Base-by-base conservation (phyloP, 73 alveolate species). In the Halteria grandinella region DNA sequence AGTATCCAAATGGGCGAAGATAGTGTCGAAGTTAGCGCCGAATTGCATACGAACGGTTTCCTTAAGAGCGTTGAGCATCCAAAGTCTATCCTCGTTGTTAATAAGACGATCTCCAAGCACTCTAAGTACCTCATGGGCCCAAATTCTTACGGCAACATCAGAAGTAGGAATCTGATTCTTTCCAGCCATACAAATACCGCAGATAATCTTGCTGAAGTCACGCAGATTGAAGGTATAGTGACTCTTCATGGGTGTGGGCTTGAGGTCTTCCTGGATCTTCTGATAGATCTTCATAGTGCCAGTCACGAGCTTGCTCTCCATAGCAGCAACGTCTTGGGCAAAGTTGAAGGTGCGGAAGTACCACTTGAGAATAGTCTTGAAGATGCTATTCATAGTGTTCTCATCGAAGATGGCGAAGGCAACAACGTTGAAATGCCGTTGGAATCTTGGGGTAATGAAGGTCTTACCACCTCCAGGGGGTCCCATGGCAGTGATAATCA, bases 401-500 rank as follows among this genome's bases (percentile, higher is more conserved):
- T 97, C 99, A 33, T 95, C 99, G 86, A 97, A 88, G 60, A 93
- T 94, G 20, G 98, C 93, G 72, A 94, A 94, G 43, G 99, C 92
- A 6, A 95, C 90, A 58, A 95, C 79, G 79, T 89, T 87, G 78
- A 98, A 89, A 77, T 98, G 99, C 36, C 99, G 74, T 90, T 87
- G 83, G 74, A 98, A 84, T 62, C 99, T 71, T 44, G 99, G 98
- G 17, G 99, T 95, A 57, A 98, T 93, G 89, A 90, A 95, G n/a
- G 99, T 94, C 51, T 98, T 90, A 32, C 99, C 99, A 27, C 99
- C 99, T 24, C 99, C 99, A 6, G 99, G 99, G 0, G 99, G 99
- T 0, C 99, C 99, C 99, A 98, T 98, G 15, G 99, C 99, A 14
- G 98, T 91, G 23, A 97, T 90, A 31, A 97, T 93, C 75, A 93